Base-by-base conservation (phyloP, 352 stramenopile species). In the Phytopythium delawarense region DNA sequence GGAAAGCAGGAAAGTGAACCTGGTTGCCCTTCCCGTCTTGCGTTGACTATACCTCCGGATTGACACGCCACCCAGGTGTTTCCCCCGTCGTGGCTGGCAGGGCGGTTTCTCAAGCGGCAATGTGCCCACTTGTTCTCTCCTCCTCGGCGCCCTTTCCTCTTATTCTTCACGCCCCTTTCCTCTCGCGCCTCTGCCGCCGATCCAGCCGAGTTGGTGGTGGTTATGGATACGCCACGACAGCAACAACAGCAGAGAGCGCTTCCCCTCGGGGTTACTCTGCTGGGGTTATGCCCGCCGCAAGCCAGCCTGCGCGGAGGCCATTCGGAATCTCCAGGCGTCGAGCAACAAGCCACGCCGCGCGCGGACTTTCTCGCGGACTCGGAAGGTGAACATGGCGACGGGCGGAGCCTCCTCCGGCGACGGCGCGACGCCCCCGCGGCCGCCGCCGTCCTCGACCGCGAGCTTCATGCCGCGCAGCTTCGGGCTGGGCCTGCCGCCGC, bases 401-500 rank as follows among this genome's bases (percentile, higher is more conserved):
- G 23, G 46, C 23, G 46, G 46, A 53, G 46, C 23, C 42, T 35
- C 7, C 46, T 34, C 46, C 0, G 46, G 46, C 46, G 46, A 53
- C 11, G 32, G 46, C 54, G 65, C 60, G 50, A 34, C 32, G 45
- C 71, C 71, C 12, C 68, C 68, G 48, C 56, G 25, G 25, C 56
- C 56, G 56, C 56, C 56, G 20, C 40, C 55, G 37, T 72, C 71
- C 7, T 76, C 66, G 18, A 45, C 25, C 23, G 30, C 46, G 46
- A 53, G 46, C 46, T 53, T 53, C 46, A 25, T 25, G 46, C 46
- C 46, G 23, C 23, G 23, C 25, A 61, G 55, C 25, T 18, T 50
- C 52, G 69, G 56, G 60, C 39, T 71, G 39, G 69, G 66, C 0
- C 57, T 77, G 12, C 72, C 67, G 5, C 69, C 72, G 35, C 57